Conservation (phyloP, 129 eudicot genomes). For the Kitagawia praeruptora region DNA sequence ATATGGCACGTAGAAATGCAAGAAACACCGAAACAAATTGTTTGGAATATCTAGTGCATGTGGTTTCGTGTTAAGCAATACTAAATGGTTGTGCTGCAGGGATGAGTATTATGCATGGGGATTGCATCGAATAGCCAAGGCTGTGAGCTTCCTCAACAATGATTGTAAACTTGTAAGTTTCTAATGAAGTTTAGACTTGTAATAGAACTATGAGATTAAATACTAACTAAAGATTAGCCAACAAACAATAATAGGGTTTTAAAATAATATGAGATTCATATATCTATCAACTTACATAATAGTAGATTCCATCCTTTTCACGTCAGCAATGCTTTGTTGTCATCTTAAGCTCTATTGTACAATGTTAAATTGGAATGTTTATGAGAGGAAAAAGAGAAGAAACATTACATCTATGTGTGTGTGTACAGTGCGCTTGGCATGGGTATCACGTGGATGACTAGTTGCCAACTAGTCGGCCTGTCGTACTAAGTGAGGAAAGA, state of each 20-base stretch:
- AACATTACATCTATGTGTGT: background rate
- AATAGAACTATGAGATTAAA: background rate
- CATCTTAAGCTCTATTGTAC: background rate
- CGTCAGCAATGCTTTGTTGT: background rate
- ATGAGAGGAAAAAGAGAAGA: background rate
- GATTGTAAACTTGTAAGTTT: conserved; percentile 91
- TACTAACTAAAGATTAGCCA: background rate
- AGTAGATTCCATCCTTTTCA: background rate
- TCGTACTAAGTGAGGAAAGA: background rate
- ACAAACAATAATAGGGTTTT: background rate
- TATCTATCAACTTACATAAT: background rate
- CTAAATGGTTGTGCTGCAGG: conserved; percentile 35
- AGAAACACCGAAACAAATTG: background rate
- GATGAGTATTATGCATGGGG: conserved; percentile 98
- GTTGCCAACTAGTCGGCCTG: too few relatives aligned
- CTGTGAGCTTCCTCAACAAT: conserved; percentile 95
- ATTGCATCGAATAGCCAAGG: conserved; percentile 80
- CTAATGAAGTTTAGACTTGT: background rate
- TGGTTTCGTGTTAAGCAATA: background rate
- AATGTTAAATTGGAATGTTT: background rate
- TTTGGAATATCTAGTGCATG: too few relatives aligned
- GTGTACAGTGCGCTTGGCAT: background rate
- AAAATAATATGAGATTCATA: background rate
- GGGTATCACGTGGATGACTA: too few relatives aligned
- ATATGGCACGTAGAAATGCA: background rate